Percentiles rank a stretch among this genome's conserved stretches.
phyloP scores from a whole-genome alignment of 768 basidiomycete genomes.

The Lactarius hengduanensis region DNA sequence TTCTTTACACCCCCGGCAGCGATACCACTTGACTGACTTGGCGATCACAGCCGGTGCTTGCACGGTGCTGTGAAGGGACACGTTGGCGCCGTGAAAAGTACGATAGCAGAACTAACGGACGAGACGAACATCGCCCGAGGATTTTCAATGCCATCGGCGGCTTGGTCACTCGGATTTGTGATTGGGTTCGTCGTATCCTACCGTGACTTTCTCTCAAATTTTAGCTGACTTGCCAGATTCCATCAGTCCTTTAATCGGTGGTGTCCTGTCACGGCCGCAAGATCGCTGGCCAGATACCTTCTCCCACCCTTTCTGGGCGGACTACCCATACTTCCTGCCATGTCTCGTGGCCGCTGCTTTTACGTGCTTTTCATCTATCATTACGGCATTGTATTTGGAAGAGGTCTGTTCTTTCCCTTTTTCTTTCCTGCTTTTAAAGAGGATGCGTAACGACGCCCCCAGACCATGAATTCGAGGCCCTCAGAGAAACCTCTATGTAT shows the following conservation, averaged over 20 bases:
- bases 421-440: neutral
- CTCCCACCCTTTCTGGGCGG: conserved; percentile 27
- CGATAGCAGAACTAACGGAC: neutral
- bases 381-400: neutral
- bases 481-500: neutral
- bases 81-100: neutral
- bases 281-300: conserved; percentile 27
- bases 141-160: neutral
- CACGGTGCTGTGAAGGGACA: neutral
- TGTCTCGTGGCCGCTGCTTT: conserved; percentile 13
- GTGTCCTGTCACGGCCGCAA: conserved; percentile 29
- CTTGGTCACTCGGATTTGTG: neutral
- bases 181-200: conserved; percentile 14
- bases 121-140: neutral
- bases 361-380: neutral
- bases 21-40: neutral
- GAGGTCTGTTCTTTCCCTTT: conserved; percentile 1
- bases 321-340: conserved; percentile 32
- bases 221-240: neutral
- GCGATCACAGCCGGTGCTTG: neutral
- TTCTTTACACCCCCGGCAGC: neutral
- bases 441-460: neutral
- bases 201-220: neutral
- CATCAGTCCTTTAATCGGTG: conserved; percentile 26
- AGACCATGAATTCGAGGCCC: neutral